Evolutionary conservation across 305 asterid genomes (phyloP).

Genomic region (Lippia alba): DNA sequence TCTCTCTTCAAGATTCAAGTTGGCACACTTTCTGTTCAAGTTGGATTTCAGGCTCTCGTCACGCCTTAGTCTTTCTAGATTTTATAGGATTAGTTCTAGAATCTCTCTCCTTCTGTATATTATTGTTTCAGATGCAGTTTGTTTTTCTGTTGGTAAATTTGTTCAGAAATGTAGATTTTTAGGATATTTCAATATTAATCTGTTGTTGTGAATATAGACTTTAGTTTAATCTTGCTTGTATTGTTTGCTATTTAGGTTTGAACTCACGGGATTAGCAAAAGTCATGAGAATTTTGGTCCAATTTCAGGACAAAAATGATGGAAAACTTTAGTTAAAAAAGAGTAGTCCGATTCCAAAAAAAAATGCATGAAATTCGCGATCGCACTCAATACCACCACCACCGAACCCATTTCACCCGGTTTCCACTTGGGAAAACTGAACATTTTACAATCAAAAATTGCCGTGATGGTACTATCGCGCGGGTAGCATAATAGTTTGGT

Average conservation of each 20-base stretch:
- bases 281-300: too few relatives aligned
- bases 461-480: too few relatives aligned
- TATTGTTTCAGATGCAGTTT: slow-evolving; percentile 35
- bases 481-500: too few relatives aligned
- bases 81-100: slow-evolving; percentile 38
- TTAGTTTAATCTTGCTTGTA: slow-evolving; percentile 10
- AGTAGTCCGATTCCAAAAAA: too few relatives aligned
- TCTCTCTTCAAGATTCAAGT: not conserved
- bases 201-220: slow-evolving; percentile 43
- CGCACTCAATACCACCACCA: too few relatives aligned
- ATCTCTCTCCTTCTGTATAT: slow-evolving; percentile 38
- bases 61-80: slow-evolving; percentile 32
- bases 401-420: too few relatives aligned
- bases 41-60: not conserved
- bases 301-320: too few relatives aligned
- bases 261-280: too few relatives aligned
- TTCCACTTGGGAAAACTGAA: too few relatives aligned
- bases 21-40: slow-evolving; percentile 19
- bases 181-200: slow-evolving; percentile 29
- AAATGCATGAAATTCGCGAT: too few relatives aligned
- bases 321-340: too few relatives aligned
- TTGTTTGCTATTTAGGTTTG: not conserved
- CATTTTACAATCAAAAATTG: too few relatives aligned
- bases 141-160: slow-evolving; percentile 38
- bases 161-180: slow-evolving; percentile 36